Percentiles rank a stretch among this genome's conserved stretches.
Evolutionary conservation across 306 rosid genomes (phyloP).

Genomic region (Alnus glutinosa): DNA sequence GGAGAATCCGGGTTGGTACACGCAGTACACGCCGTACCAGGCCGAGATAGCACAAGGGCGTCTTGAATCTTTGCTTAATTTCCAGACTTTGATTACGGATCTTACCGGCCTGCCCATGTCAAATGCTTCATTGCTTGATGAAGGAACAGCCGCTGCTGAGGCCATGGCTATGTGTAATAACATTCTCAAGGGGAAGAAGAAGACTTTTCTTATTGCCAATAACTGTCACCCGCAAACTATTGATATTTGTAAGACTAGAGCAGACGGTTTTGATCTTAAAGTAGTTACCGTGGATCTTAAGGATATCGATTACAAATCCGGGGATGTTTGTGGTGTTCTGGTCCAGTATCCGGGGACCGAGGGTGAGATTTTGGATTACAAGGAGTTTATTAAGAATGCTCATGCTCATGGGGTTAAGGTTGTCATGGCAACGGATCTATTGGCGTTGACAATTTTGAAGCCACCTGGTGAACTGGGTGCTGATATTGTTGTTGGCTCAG

Average conservation of each 20-base stretch:
- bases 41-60: constrained; percentile 99
- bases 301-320: constrained; percentile 75
- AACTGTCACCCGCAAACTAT: constrained; percentile 95
- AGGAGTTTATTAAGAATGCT: constrained; percentile 85
- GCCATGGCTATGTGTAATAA: constrained; percentile 99
- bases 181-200: constrained; percentile 85
- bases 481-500: constrained; percentile 97
- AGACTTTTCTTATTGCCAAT: constrained; percentile 80
- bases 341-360: constrained; percentile 99
- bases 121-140: constrained; percentile 97
- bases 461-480: constrained; percentile 98
- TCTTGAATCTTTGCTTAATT: constrained; percentile 87
- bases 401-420: constrained; percentile 96
- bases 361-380: constrained; percentile 96
- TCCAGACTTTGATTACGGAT: constrained; percentile 83
- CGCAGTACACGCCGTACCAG: constrained; percentile 97
- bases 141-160: constrained; percentile 98
- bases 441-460: constrained; percentile 86
- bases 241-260: constrained; percentile 86
- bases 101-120: constrained; percentile 98
- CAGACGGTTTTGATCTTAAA: constrained; percentile 84
- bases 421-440: constrained; percentile 91
- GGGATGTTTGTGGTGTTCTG: constrained; percentile 98
- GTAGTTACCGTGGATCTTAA: constrained; percentile 67
- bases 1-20: constrained; percentile 99